A percentile compares a stretch with the other conserved stretches of the same genome.
Evolutionary conservation across 306 rosid species (phyloP).

Genomic region (Dalbergia cultrata): DNA sequence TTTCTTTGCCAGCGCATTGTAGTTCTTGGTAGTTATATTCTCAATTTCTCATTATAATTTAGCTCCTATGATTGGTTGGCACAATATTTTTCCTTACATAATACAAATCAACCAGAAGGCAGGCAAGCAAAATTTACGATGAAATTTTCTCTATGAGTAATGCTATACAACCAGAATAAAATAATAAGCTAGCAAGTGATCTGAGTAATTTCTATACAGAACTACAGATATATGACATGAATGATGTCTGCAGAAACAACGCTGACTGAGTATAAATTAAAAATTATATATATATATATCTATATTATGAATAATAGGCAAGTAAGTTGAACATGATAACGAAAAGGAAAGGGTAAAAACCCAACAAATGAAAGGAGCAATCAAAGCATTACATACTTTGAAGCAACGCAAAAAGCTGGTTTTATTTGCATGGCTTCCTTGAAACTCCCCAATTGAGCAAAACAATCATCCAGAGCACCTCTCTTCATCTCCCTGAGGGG

Average conservation of each 20-base stretch:
- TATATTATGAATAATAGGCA: slow-evolving; percentile 5
- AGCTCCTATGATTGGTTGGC: no score
- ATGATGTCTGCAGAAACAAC: slow-evolving; percentile 20
- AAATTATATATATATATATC: background rate
- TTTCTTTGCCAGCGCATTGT: no score
- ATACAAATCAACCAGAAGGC: slow-evolving; percentile 5
- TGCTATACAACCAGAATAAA: no score
- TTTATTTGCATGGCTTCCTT: slow-evolving; percentile 46
- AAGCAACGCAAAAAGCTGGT: slow-evolving; percentile 17
- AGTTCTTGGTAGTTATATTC: no score
- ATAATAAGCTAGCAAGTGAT: slow-evolving; percentile 25
- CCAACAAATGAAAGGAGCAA: slow-evolving; percentile 33
- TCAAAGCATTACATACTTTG: slow-evolving; percentile 34
- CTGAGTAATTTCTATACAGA: slow-evolving; percentile 17
- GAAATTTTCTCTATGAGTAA: no score
- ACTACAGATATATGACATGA: slow-evolving; percentile 18
- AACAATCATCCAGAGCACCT: slow-evolving; percentile 1
- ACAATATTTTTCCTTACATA: slow-evolving; percentile 9
- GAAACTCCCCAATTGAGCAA: slow-evolving; percentile 16
- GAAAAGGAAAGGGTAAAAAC: background rate
- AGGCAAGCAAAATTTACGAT: background rate
- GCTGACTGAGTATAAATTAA: slow-evolving; percentile 20
- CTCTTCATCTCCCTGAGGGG: slow-evolving; percentile 48
- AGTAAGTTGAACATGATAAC: background rate
- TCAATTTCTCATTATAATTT: no score